These are phyloP conservation scores for Phytophthora palmivora DNA, from an alignment of 352 stramenopile genomes.

Conservation along the genomic window DNA sequence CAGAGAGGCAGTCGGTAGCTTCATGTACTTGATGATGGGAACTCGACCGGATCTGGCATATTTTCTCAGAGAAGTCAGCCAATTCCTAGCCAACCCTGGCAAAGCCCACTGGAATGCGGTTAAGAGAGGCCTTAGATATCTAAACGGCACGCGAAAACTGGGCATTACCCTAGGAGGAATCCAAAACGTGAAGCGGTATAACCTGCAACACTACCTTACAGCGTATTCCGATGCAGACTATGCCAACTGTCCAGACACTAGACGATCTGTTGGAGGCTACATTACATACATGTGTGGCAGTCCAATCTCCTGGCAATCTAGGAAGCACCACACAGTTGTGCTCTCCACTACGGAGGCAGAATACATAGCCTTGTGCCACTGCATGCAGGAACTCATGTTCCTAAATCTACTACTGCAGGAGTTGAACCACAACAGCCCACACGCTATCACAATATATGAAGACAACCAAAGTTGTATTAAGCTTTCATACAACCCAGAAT, in stretches of 20 bases:
- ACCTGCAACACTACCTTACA: slow-evolving; percentile 4
- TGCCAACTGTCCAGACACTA: slow-evolving; percentile 26
- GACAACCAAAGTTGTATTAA: slow-evolving; percentile 49
- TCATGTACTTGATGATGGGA: slow-evolving; percentile 5
- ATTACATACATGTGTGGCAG: slow-evolving; percentile 22
- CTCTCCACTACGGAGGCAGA: slow-evolving; percentile 27
- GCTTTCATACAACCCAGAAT: slow-evolving; percentile 35
- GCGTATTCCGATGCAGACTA: slow-evolving; percentile 27
- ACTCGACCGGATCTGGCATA: background rate
- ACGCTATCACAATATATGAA: slow-evolving; percentile 35
- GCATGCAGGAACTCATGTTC: too few species aligned
- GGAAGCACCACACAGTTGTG: slow-evolving; percentile 33
- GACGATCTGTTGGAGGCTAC: too few species aligned
- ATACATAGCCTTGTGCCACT: too few species aligned
- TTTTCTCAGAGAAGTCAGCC: background rate
- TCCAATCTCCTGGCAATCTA: slow-evolving; percentile 30
- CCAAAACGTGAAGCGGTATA: slow-evolving; percentile 2
- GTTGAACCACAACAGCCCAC: too few species aligned
- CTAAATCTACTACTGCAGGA: too few species aligned
- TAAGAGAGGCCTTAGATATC: slow-evolving; percentile 3
- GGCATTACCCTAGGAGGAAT: slow-evolving; percentile 24
- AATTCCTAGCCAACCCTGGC: background rate
- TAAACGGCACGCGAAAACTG: slow-evolving; percentile 15
- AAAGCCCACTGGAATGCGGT: too few species aligned
- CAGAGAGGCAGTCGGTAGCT: slow-evolving; percentile 1